phyloP scores from a whole-genome alignment of 176 grass and related monocot genomes.

The Oryza meridionalis region DNA sequence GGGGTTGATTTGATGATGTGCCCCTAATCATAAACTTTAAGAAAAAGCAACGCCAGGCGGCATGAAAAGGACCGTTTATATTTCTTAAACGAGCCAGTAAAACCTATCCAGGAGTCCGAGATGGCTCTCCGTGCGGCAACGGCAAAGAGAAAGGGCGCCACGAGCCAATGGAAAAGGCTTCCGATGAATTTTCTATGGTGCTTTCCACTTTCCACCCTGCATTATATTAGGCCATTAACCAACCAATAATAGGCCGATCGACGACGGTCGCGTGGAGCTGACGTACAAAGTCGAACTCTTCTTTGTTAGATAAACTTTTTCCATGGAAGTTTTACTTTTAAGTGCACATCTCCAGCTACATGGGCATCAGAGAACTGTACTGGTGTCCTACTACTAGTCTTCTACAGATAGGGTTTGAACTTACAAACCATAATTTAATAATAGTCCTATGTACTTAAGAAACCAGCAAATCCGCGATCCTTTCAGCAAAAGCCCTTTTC shows the following conservation, averaged over 20 bases:
- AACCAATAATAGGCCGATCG: background rate
- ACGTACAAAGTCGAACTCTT: background rate
- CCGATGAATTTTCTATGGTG: slow-evolving; percentile 16
- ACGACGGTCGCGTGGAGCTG: background rate
- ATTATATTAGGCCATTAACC: background rate
- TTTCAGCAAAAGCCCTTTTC: slow-evolving; percentile 23
- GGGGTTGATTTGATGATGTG: background rate
- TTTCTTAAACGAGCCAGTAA: background rate
- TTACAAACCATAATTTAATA: background rate
- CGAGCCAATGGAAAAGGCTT: background rate
- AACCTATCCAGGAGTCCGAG: slow-evolving; percentile 8
- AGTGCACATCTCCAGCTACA: background rate
- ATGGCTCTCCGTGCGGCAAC: background rate
- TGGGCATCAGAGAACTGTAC: background rate
- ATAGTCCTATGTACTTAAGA: background rate
- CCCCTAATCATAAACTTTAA: background rate
- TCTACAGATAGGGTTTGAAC: background rate
- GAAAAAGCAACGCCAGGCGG: background rate
- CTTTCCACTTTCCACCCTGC: slow-evolving; percentile 1
- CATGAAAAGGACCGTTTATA: background rate
- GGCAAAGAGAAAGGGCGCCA: background rate
- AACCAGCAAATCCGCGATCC: background rate
- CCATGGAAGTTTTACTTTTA: background rate
- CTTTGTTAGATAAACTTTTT: background rate
- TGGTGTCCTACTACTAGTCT: background rate